These are phyloP conservation scores for Posidonia oceanica DNA, from an alignment of 116 monocot genomes.

Conservation along the genomic window DNA sequence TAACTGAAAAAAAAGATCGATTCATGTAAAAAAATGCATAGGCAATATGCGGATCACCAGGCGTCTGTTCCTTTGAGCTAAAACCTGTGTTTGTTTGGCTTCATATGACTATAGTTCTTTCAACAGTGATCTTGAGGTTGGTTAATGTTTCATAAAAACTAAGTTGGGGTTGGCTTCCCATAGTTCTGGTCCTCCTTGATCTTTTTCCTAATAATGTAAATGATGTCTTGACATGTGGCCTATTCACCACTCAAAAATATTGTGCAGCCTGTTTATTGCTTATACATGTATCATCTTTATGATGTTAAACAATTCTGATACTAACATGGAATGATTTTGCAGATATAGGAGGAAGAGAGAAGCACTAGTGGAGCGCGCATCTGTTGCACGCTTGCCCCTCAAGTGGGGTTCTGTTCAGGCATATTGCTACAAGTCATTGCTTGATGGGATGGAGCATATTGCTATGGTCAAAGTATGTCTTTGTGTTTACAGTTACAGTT, in stretches of 20 bases:
- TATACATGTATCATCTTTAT: background rate
- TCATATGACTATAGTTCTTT: too few species aligned
- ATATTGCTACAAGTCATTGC: conserved; percentile 76
- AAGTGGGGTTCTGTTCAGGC: conserved; percentile 70
- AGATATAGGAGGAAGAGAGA: conserved; percentile 96
- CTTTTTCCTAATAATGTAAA: background rate
- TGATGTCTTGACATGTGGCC: too few species aligned
- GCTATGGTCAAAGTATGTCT: conserved; percentile 91
- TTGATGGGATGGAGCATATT: conserved; percentile 98
- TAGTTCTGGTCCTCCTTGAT: too few species aligned
- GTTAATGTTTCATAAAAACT: too few species aligned
- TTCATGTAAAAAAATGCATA: too few species aligned
- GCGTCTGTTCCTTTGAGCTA: too few species aligned
- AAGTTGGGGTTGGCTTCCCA: too few species aligned
- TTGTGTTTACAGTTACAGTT: background rate
- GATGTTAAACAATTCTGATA: background rate
- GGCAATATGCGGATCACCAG: too few species aligned
- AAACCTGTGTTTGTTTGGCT: too few species aligned
- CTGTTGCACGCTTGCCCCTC: conserved; percentile 61
- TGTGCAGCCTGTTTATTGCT: too few species aligned
- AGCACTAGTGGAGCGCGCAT: conserved; percentile 68
- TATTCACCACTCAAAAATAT: background rate
- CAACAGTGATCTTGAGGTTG: too few species aligned
- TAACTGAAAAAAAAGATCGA: too few species aligned
- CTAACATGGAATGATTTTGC: conserved; percentile 6